A percentile compares a stretch with the other conserved stretches of the same genome.
phyloP scores from a whole-genome alignment of 2,329 filamentous ascomycete species.

The Didymella pinodella region DNA sequence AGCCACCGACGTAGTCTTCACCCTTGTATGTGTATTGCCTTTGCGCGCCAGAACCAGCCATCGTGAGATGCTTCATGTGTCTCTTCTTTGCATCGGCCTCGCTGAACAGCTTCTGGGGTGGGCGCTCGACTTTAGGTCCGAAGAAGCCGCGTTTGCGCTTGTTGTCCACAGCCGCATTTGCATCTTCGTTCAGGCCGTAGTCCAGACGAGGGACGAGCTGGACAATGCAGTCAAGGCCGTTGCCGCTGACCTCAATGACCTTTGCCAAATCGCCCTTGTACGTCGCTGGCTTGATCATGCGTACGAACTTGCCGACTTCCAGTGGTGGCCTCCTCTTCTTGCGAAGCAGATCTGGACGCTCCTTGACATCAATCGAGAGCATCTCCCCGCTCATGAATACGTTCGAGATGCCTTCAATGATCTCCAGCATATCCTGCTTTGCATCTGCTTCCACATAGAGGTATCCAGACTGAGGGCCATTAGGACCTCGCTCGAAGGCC shows the following conservation, averaged over 20 bases:
- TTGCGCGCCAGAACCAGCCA: slow-evolving; percentile 61
- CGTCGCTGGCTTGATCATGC: slow-evolving; percentile 78
- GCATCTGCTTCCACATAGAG: slow-evolving; percentile 93
- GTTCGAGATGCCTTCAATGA: slow-evolving; percentile 84
- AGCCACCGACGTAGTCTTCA: slow-evolving; percentile 91
- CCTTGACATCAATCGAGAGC: slow-evolving; percentile 90
- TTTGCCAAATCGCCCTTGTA: slow-evolving; percentile 91
- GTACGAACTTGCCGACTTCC: slow-evolving; percentile 89
- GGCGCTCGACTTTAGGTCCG: slow-evolving; percentile 66
- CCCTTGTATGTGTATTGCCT: slow-evolving; percentile 86
- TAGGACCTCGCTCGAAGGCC: slow-evolving; percentile 82
- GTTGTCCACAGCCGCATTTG: slow-evolving; percentile 57
- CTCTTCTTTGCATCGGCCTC: slow-evolving; percentile 91
- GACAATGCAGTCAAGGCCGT: slow-evolving; percentile 86
- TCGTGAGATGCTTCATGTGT: slow-evolving; percentile 69
- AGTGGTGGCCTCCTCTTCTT: slow-evolving; percentile 83
- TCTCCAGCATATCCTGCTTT: slow-evolving; percentile 83
- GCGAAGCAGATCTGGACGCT: slow-evolving; percentile 95
- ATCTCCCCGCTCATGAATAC: slow-evolving; percentile 89
- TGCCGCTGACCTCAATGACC: slow-evolving; percentile 90
- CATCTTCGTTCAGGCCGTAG: slow-evolving; percentile 87
- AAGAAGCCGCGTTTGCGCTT: slow-evolving; percentile 79
- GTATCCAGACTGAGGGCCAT: slow-evolving; percentile 87
- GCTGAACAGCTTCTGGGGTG: slow-evolving; percentile 90
- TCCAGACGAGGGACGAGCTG: slow-evolving; percentile 89